Conservation (phyloP, 2,329 filamentous ascomycete genomes). For the Davidsoniella eucalypti region DNA sequence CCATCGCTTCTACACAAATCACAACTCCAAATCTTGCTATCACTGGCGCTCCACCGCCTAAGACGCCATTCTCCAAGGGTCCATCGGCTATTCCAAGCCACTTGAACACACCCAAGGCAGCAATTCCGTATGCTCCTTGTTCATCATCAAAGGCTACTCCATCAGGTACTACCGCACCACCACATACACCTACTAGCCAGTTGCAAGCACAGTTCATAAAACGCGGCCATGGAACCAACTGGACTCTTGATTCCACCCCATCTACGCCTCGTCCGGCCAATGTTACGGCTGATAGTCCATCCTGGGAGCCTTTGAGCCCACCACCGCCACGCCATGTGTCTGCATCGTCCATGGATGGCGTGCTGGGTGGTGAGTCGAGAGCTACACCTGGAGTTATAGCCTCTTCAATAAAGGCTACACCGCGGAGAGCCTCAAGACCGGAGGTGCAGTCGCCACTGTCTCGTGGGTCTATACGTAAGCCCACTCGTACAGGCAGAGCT, state of each 20-base stretch:
- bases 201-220: constrained; percentile 16
- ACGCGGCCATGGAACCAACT: constrained; percentile 36
- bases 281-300: constrained; percentile 31
- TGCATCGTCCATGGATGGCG: not conserved
- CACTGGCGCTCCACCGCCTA: constrained; percentile 2
- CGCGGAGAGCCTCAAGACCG: constrained; percentile 6
- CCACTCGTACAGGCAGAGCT: constrained; percentile 6
- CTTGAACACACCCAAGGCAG: constrained; percentile 2
- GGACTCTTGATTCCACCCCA: constrained; percentile 39
- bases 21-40: not conserved
- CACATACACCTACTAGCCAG: constrained; percentile 6
- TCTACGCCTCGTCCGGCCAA: constrained; percentile 34
- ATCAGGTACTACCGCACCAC: not conserved
- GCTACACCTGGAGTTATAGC: constrained; percentile 10
- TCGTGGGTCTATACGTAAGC: constrained; percentile 5
- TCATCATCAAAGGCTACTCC: not conserved
- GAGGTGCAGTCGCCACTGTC: constrained; percentile 12
- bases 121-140: not conserved
- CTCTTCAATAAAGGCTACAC: constrained; percentile 9
- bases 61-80: constrained; percentile 8
- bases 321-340: constrained; percentile 4
- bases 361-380: constrained; percentile 20
- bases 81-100: constrained; percentile 6
- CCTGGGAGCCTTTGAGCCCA: constrained; percentile 33
- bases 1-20: not conserved